Percentiles rank a stretch among this genome's conserved stretches.
Evolutionary conservation across 768 basidiomycete genomes (phyloP).

Genomic region (Lentinula raphanica): DNA sequence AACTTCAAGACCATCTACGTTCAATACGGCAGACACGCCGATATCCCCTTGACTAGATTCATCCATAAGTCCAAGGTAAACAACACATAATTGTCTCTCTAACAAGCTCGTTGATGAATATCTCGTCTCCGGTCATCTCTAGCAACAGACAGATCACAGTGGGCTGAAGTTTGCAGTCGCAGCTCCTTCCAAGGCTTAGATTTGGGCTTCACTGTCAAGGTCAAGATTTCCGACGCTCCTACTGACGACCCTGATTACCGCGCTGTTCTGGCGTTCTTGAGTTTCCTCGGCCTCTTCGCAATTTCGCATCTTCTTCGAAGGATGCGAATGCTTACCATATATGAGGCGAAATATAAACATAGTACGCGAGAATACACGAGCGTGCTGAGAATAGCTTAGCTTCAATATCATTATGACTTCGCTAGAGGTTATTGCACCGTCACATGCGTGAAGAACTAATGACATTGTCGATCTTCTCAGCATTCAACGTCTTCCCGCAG

Average conservation of each 20-base stretch:
- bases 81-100: conserved; percentile 1
- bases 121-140: conserved; percentile 37
- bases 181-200: conserved; percentile 16
- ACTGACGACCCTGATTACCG: conserved; percentile 28
- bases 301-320: too few relatives aligned
- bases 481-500: background rate
- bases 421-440: too few relatives aligned
- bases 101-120: background rate
- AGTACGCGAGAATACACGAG: too few relatives aligned
- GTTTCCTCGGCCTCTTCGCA: conserved; percentile 33
- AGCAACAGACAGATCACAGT: conserved; percentile 54
- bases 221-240: conserved; percentile 13
- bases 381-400: too few relatives aligned
- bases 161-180: conserved; percentile 41
- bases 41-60: conserved; percentile 81
- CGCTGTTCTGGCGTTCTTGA: conserved; percentile 32
- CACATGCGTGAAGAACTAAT: background rate
- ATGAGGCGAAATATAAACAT: too few relatives aligned
- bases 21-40: conserved; percentile 68
- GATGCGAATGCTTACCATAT: too few relatives aligned
- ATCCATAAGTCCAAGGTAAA: conserved; percentile 75
- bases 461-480: background rate
- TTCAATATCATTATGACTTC: too few relatives aligned
- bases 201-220: conserved; percentile 18
- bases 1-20: conserved; percentile 65